Base-by-base conservation (phyloP, 495 filamentous ascomycete genomes). In the Diplogelasinospora grovesii region DNA sequence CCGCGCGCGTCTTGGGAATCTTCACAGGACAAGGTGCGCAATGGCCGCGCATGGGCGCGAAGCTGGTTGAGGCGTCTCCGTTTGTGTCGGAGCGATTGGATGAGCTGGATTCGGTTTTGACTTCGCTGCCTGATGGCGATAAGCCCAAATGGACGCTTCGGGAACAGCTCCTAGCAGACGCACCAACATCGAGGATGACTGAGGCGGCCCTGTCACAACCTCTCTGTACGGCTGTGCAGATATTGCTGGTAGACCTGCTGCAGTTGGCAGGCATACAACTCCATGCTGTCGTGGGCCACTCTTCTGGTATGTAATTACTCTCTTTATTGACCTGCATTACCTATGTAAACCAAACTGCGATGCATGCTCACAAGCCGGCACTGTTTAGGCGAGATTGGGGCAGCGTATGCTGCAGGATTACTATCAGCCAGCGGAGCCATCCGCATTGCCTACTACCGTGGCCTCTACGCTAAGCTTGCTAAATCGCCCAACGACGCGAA, bases 351-450 rank as follows among this genome's bases (percentile, higher is more conserved):
- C n/a, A n/a, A n/a, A n/a, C n/a, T n/a, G n/a, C n/a, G n/a, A n/a
- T n/a, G n/a, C n/a, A n/a, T n/a, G n/a, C n/a, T n/a, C n/a, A n/a
- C n/a, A n/a, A n/a, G n/a, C n/a, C n/a, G n/a, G n/a, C n/a, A n/a
- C n/a, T n/a, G n/a, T n/a, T n/a, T n/a, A n/a, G 79, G 79, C 10
- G 79, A 83, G 48, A 81, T 82, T 39, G 70, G 36, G 0, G 70
- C 68, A 0, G 69, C 71, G 0, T 72, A 69, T 28, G 64, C 64
- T 3, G 57, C 64, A 1, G 66, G 68, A 1, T 48, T 49, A 4
- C 29, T 77, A 1, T 45, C 49, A 0, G 45, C 48, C 16, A 41
- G 43, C 3, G 50, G 51, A n/a, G 53, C 53, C n/a, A 53, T 53
- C 19, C 22, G 39, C 0, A 27, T 50, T 2, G 53, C 53, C 18